Conservation (phyloP, 495 filamentous ascomycete species). For the Aspergillus asperescens region DNA sequence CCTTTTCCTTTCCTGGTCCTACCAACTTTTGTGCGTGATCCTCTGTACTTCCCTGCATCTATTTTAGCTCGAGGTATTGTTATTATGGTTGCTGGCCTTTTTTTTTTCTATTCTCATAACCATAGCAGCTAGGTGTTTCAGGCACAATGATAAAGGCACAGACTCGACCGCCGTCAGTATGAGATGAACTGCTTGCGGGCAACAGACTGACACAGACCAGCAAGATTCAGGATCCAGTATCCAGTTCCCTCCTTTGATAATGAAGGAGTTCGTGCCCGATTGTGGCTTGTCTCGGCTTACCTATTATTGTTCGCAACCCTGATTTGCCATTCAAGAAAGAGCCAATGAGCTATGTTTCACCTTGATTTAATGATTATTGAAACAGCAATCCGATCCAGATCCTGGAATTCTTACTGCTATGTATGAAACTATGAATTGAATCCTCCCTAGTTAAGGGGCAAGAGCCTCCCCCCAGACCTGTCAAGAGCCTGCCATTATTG, state of each 20-base stretch:
- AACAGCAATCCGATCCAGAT: background rate
- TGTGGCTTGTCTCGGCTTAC: background rate
- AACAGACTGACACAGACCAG: background rate
- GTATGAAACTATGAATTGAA: background rate
- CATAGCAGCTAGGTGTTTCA: background rate
- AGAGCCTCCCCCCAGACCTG: too few relatives aligned
- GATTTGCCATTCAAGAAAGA: background rate
- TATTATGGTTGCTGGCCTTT: background rate
- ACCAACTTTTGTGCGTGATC: too few relatives aligned
- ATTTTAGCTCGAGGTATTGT: too few relatives aligned
- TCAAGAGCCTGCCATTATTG: too few relatives aligned
- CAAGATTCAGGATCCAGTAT: background rate
- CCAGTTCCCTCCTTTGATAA: background rate
- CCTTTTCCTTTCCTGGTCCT: background rate
- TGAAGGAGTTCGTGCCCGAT: background rate
- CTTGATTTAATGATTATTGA: background rate
- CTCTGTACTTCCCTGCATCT: too few relatives aligned
- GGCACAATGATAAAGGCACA: background rate
- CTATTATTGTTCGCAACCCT: background rate
- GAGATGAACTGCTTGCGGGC: conserved; percentile 1
- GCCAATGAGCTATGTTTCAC: background rate
- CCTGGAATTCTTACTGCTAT: background rate
- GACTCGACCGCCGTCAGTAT: background rate
- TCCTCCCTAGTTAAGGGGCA: background rate
- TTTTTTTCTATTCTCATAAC: background rate